Evolutionary conservation across 2,329 filamentous ascomycete genomes (phyloP), one percentile per base, ranked within the genome.

Genomic region (Fusarium verrucosum): DNA sequence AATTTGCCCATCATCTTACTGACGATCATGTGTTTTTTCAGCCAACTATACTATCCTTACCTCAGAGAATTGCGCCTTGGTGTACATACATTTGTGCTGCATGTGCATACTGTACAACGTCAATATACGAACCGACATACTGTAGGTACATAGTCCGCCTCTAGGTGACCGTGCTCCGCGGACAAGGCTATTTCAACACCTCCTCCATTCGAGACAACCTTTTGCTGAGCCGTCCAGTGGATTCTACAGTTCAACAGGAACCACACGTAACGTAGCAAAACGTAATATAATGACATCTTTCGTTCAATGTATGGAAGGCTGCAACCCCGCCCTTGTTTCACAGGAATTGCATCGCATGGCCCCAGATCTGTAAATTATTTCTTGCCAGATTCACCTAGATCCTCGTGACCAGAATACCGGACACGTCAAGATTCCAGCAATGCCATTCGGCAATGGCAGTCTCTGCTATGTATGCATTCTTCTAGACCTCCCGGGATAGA

Each of bases 191-290:
- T 47, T 50, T 36, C 62, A 50, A 40, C 49, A 43, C 43, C 51
- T 50, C 47, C 43, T 49, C 26, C 49, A 25, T 65, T 35, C 49
- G 38, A 63, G 43, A 53, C 57, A 50, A 25, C 40, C 44, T 45
- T 45, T 53, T 33, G 43, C 37, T 49, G 42, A 58, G 49, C 30
- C 32, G 22, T n/a, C 43, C 35, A 45, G 56, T 49, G 47, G 37
- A 23, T 50, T 50, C 33, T 30, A 52, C 13, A 30, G 13, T 50
- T 37, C 41, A 42, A 33, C 23, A 20, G 28, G 16, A 62, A 38
- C 54, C 53, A 55, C 71, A 58, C 43, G 50, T 50, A 61, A 65
- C 54, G 59, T 58, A 75, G 71, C 66, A 71, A 74, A 75, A 74
- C 45, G 58, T 62, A 62, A 62, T 62, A 38, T 50, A 50, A 62